These are phyloP conservation scores for Fusarium protoensiforme DNA, from an alignment of 2,329 filamentous ascomycete species.

Conservation along the genomic window DNA sequence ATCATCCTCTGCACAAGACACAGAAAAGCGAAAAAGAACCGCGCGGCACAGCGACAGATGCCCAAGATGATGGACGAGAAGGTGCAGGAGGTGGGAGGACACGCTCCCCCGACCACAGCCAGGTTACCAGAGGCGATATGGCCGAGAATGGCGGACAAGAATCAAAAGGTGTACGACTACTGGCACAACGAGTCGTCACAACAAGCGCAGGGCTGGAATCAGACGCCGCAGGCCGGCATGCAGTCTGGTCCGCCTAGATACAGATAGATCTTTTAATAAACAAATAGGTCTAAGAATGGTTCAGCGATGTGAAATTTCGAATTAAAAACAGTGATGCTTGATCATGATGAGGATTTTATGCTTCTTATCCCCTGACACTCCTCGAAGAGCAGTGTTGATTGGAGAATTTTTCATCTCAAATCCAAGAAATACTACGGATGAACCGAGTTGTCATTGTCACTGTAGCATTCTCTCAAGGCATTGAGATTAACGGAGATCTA, in stretches of 20 bases:
- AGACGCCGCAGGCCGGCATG: conserved; percentile 8
- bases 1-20: conserved; percentile 31
- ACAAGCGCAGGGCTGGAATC: conserved; percentile 12
- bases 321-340: background rate
- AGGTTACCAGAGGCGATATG: conserved; percentile 17
- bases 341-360: background rate
- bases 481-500: background rate
- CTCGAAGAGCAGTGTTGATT: background rate
- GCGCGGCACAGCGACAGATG: background rate
- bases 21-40: conserved; percentile 25
- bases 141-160: conserved; percentile 25
- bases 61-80: conserved; percentile 10
- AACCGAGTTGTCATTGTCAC: background rate
- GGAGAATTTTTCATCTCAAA: background rate
- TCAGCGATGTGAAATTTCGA: too few species aligned
- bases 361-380: background rate
- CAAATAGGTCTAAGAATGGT: background rate
- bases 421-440: background rate
- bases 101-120: background rate
- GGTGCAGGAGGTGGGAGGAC: background rate
- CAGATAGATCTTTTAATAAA: conserved; percentile 8
- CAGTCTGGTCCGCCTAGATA: conserved; percentile 16
- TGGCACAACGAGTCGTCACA: conserved; percentile 21
- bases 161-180: conserved; percentile 30
- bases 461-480: background rate